Evolutionary conservation across 345 rosid species (phyloP).

Genomic region (Rhizophora mangle): DNA sequence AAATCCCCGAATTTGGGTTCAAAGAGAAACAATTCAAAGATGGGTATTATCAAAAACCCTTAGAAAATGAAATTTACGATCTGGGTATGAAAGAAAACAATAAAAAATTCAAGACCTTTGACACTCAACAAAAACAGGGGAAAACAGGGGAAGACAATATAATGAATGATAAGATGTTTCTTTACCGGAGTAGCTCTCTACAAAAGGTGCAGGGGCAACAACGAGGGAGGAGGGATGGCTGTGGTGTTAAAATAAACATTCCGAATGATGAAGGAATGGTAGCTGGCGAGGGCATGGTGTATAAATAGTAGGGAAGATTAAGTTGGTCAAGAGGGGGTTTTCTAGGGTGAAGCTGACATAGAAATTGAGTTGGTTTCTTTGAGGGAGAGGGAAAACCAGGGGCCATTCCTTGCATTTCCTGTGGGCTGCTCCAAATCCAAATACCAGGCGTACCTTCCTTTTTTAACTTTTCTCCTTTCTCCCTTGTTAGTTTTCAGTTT

Average conservation of each 20-base stretch:
- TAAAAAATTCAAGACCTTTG: background rate
- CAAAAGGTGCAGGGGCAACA: background rate
- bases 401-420: conserved; percentile 49
- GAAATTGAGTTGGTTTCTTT: conserved; percentile 29
- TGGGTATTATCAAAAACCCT: conserved; percentile 5
- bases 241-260: conserved; percentile 28
- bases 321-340: conserved; percentile 12
- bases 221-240: background rate
- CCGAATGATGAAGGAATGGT: conserved; percentile 5
- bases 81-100: conserved; percentile 22
- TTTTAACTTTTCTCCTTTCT: background rate
- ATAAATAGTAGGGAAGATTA: conserved; percentile 11
- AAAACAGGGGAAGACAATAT: conserved; percentile 10
- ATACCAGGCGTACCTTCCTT: conserved; percentile 36
- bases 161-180: too few species aligned
- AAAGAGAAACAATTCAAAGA: background rate
- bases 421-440: conserved; percentile 50
- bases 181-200: background rate
- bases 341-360: conserved; percentile 20
- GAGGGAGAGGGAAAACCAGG: conserved; percentile 60
- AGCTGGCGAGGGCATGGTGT: background rate
- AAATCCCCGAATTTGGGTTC: background rate
- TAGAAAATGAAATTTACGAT: conserved; percentile 2
- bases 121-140: conserved; percentile 5
- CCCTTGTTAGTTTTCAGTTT: too few species aligned